These are phyloP conservation scores for Paraphaeosphaeria sporulosa DNA, from an alignment of 2,329 filamentous ascomycete species.

Conservation along the genomic window DNA sequence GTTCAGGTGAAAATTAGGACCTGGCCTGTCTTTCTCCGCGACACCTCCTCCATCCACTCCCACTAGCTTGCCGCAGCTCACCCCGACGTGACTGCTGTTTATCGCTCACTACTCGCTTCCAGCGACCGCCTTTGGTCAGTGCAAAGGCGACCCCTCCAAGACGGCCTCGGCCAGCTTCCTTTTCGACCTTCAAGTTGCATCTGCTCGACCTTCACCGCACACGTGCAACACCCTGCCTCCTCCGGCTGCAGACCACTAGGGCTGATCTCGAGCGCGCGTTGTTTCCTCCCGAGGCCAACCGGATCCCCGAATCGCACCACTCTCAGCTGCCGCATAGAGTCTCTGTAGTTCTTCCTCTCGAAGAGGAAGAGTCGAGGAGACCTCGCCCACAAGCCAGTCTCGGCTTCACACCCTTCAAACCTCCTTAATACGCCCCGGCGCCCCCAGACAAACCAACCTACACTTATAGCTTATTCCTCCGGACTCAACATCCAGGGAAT, in stretches of 20 bases:
- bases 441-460: constrained; percentile 27
- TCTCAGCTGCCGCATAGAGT: constrained; percentile 99
- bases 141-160: constrained; percentile 52
- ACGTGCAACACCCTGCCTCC: constrained; percentile 60
- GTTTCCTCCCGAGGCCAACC: constrained; percentile 52
- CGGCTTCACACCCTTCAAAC: constrained; percentile 92
- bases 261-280: constrained; percentile 52
- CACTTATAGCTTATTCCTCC: constrained; percentile 26
- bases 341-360: constrained; percentile 98
- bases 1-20: constrained; percentile 39
- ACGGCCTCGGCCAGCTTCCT: constrained; percentile 55
- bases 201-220: constrained; percentile 54
- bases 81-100: constrained; percentile 16
- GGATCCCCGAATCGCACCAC: constrained; percentile 65
- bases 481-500: constrained; percentile 63
- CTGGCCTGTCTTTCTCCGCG: constrained; percentile 28
- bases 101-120: constrained; percentile 13
- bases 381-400: constrained; percentile 85
- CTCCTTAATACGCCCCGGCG: constrained; percentile 77
- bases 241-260: constrained; percentile 47
- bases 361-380: constrained; percentile 99
- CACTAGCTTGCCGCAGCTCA: constrained; percentile 12
- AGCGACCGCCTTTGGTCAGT: constrained; percentile 49
- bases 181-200: constrained; percentile 57
- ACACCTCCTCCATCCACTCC: constrained; percentile 21